Evolutionary conservation across 192 early-diverging fungal genomes (phyloP).

Genomic region (Rhizoclosmatium globosum): DNA sequence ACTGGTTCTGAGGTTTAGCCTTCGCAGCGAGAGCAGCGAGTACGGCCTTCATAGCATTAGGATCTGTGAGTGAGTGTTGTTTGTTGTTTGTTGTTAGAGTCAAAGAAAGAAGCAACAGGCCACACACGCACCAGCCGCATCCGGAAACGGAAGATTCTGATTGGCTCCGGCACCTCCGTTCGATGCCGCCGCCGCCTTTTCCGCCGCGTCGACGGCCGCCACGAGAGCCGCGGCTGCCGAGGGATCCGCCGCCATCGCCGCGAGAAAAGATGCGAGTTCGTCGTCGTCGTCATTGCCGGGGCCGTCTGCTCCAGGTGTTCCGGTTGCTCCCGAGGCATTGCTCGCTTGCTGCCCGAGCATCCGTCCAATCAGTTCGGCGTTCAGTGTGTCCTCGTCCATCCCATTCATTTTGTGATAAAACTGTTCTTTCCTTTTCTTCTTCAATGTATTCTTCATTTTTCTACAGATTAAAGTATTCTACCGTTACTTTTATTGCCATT

Average conservation of each 20-base stretch:
- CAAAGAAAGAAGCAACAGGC: no score
- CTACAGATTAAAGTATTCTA: no score
- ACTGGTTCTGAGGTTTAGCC: neutral
- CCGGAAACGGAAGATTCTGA: slow-evolving; percentile 24
- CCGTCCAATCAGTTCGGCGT: slow-evolving; percentile 3
- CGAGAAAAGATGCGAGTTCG: slow-evolving; percentile 5
- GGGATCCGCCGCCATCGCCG: slow-evolving; percentile 50
- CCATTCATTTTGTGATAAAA: neutral
- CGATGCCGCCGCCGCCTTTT: slow-evolving; percentile 19
- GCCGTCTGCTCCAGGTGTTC: neutral
- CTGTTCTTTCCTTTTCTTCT: no score
- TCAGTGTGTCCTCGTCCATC: neutral
- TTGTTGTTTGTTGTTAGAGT: neutral
- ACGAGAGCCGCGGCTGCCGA: slow-evolving; percentile 43
- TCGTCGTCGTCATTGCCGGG: neutral
- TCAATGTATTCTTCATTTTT: no score
- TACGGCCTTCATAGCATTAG: slow-evolving; percentile 2
- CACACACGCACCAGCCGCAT: neutral
- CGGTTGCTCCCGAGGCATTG: neutral
- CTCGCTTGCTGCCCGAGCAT: neutral
- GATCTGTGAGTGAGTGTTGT: slow-evolving; percentile 1
- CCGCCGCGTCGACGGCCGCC: slow-evolving; percentile 40
- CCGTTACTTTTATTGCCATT: no score
- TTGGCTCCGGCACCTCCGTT: neutral
- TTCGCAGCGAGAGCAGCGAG: neutral